These are phyloP conservation scores for Mycena vitilis DNA, from an alignment of 768 basidiomycete genomes.

Conservation along the genomic window DNA sequence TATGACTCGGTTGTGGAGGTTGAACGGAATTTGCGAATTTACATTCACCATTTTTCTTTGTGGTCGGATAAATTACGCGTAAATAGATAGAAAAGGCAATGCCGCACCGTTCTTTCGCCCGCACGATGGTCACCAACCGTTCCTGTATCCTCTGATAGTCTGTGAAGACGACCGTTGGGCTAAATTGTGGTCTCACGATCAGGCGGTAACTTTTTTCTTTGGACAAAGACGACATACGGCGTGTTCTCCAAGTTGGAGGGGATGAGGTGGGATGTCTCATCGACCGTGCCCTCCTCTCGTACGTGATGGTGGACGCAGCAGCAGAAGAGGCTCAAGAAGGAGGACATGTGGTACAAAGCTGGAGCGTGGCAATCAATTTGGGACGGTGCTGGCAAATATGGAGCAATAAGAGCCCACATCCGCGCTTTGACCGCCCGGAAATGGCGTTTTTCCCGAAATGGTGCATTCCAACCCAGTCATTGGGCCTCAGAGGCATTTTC, in stretches of 20 bases:
- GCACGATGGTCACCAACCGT: slow-evolving; percentile 36
- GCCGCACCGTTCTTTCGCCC: slow-evolving; percentile 40
- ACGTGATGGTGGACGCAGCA: slow-evolving; percentile 25
- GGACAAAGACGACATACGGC: slow-evolving; percentile 19
- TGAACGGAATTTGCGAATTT: slow-evolving; percentile 42
- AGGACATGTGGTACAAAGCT: slow-evolving; percentile 25
- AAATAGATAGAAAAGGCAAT: background rate
- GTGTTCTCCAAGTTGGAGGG: slow-evolving; percentile 30
- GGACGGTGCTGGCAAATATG: background rate
- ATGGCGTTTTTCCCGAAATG: background rate
- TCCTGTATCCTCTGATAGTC: slow-evolving; percentile 56
- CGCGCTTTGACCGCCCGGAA: background rate
- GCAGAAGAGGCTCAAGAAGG: slow-evolving; percentile 29
- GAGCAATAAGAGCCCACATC: background rate
- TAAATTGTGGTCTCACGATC: slow-evolving; percentile 12
- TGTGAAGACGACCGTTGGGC: slow-evolving; percentile 55
- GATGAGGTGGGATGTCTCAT: slow-evolving; percentile 33
- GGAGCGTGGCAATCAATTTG: background rate
- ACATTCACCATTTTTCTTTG: slow-evolving; percentile 43
- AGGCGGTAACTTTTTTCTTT: slow-evolving; percentile 41
- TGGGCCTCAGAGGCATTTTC: too few species aligned
- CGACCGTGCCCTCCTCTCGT: slow-evolving; percentile 10
- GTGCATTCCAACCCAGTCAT: too few species aligned
- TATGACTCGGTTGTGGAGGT: slow-evolving; percentile 40
- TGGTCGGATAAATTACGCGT: background rate